Base-by-base conservation (phyloP, 2,329 filamentous ascomycete species). In the Pseudocercospora crystallina region DNA sequence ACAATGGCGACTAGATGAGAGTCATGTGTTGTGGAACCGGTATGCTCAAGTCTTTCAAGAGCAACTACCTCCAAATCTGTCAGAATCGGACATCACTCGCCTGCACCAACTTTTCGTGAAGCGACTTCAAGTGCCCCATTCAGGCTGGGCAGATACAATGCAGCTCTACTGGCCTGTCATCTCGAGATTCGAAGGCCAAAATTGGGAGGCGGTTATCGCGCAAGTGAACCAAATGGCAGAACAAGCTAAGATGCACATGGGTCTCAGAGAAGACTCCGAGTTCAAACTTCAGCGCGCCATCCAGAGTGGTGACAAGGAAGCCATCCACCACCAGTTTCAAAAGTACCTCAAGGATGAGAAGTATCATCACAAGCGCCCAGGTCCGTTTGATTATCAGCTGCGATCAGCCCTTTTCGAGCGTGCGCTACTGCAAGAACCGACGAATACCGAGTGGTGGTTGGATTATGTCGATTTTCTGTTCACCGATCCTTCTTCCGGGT, bases 331-430 rank as follows among this genome's bases (percentile, higher is more conserved):
- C 14, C 70, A 76, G 3, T 80, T 80, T 56, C 71, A 69, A 4
- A 81, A 87, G 48, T 99, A 99, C 63, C 75, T 97, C 13, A 84
- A 89, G 47, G 96, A 89, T 87, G 94, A 99, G 74, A 65, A 55
- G 40, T 80, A 84, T 57, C 79, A 79, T 59, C 80, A 80, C 55
- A 83, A 78, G 61, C 70, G 74, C 10, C 42, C 35, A 29, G 61
- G 61, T 1, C 66, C 75, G 13, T 78, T 77, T 62, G 77, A 76
- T 58, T 74, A 79, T 60, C 68, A 77, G 17, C 68, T 84, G 11
- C 74, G 79, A 57, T 79, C 78, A 60, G 78, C 80, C 12, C 76
- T 96, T 1, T 96, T 88, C 65, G 84, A 90, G 61, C 84, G 92
- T 51, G 90, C 89, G 14, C 78, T 92, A 71, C 81, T 74, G 67